Percentiles rank a stretch among this genome's conserved stretches.
Evolutionary conservation across 192 early-diverging fungal species (phyloP).

Genomic region (Coemansia aciculifera): DNA sequence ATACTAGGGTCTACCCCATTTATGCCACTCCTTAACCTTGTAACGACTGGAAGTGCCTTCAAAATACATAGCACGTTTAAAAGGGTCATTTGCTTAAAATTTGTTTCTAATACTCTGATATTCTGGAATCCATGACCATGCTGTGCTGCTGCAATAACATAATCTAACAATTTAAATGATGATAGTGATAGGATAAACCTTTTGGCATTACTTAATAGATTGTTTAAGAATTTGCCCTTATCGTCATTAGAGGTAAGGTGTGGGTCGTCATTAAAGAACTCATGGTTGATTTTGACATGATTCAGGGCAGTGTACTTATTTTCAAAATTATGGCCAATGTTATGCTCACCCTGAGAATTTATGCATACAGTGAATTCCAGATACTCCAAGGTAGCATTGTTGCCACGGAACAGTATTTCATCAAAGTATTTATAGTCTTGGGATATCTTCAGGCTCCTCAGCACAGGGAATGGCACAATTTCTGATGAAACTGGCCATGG

Average conservation of each 20-base stretch:
- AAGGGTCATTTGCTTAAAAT: background rate
- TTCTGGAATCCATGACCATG: background rate
- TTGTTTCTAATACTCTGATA: background rate
- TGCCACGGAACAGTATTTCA: slow-evolving; percentile 14
- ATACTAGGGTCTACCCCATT: background rate
- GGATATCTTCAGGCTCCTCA: background rate
- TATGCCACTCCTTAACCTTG: background rate
- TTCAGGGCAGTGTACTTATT: background rate
- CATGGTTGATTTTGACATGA: background rate
- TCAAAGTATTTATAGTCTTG: background rate
- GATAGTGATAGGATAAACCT: background rate
- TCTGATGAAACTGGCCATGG: background rate
- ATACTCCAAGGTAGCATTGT: slow-evolving; percentile 5
- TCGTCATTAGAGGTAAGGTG: background rate
- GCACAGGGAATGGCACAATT: background rate
- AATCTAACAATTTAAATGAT: background rate
- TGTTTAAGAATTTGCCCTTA: background rate
- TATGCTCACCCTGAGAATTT: background rate
- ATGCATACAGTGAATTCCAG: background rate
- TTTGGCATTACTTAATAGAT: background rate
- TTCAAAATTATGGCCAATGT: background rate
- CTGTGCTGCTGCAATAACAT: background rate
- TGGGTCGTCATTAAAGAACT: background rate
- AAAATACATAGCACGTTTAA: background rate
- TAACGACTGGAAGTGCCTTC: background rate